Conservation (phyloP, 1,284 basidiomycete species). For the Neolentinus lepideus region DNA sequence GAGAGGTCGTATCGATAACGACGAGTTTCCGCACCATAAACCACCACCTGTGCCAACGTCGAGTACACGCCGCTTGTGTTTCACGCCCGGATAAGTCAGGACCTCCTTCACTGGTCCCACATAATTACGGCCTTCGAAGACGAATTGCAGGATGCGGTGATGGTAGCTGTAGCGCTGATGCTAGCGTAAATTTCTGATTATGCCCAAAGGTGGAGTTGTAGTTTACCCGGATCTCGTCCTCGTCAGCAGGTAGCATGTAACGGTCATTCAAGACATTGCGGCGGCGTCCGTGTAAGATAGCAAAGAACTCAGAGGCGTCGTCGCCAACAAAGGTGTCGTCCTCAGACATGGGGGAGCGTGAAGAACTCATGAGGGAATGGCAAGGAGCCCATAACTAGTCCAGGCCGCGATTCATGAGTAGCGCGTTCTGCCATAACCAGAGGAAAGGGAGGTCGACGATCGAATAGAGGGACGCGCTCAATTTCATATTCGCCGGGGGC, state of each 20-base stretch:
- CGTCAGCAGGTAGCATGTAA: constrained; percentile 56
- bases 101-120: constrained; percentile 53
- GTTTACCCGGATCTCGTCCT: constrained; percentile 50
- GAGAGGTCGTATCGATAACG: neutral
- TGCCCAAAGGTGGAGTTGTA: neutral
- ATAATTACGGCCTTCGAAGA: constrained; percentile 55
- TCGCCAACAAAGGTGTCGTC: constrained; percentile 13
- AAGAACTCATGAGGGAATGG: neutral
- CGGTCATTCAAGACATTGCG: constrained; percentile 42
- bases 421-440: neutral
- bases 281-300: constrained; percentile 34
- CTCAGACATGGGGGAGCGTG: neutral
- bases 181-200: constrained; percentile 2
- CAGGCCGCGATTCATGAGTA: neutral
- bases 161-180: constrained; percentile 51
- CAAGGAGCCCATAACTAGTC: neutral
- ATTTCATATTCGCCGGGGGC: neutral
- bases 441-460: neutral
- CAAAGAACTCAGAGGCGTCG: constrained; percentile 44
- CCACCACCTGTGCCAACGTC: constrained; percentile 65
- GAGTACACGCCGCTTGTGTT: constrained; percentile 35
- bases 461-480: neutral
- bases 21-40: constrained; percentile 27
- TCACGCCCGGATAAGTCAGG: constrained; percentile 24
- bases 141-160: constrained; percentile 56